Evolutionary conservation across 202 grass and related monocot genomes (phyloP), one percentile per base, ranked within the genome.

Genomic region (Schoenoplectus tabernaemontani): DNA sequence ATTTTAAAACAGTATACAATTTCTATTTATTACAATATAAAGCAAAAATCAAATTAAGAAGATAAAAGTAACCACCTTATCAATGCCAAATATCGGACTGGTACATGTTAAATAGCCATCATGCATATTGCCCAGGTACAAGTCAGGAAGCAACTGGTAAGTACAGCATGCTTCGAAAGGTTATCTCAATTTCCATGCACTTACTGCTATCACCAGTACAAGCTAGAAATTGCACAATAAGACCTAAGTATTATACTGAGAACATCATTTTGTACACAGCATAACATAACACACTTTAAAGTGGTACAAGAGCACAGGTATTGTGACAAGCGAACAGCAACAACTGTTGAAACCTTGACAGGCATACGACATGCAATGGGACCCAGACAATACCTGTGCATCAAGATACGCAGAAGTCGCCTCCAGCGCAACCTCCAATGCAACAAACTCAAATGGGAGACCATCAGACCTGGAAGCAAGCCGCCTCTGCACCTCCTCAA

Each of bases 401-500:
- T 99, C 96, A 9, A 99, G 96, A 59, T 88, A 95, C 11, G 89
- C 82, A 51, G 84, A 95, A 1, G 88, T 90, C 5, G 86, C 81
- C 68, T 99, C 96, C 13, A 99, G 92, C 4, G 96, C 96, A 20
- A 99, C 77, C 82, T 99, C 96, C 12, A 99, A 62, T 2, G 96
- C 88, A n/a, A 87, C 60, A 78, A 99, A 93, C 60, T 99, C 96
- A 76, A 99, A 99, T 1, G 96, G 91, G 46, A 99, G 88, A 61
- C 89, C 88, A 19, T 88, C 88, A 24, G 81, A 69, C 30, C 77
- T 78, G 58, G 84, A 75, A 20, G 78, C 51, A 23, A 94, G 89
- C 20, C 95, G 89, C 6, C 88, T 79, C 71, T 91, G 91, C 87
- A 97, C 75, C 82, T 97, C 91, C 36, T 83, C 50, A 11, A 90